phyloP scores from a whole-genome alignment of 306 rosid species.

The Glycine latifolia region DNA sequence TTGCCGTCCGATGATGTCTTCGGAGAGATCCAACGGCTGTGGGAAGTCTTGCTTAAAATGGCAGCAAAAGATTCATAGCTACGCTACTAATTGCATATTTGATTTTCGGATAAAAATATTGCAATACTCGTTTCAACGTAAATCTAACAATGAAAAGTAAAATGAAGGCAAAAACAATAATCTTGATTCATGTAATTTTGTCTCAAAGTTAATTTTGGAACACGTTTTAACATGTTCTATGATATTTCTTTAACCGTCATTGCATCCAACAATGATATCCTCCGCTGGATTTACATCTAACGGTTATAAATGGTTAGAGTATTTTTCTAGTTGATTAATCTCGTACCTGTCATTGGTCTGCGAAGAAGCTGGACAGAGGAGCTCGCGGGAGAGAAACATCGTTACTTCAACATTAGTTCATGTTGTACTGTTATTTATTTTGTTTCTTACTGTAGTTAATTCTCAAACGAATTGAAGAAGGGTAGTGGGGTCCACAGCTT shows the following conservation, averaged over 20 bases:
- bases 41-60: conserved; percentile 64
- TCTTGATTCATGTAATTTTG: no score
- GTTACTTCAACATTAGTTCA: background rate
- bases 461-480: background rate
- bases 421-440: background rate
- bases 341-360: no score
- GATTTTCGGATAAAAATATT: no score
- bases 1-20: conserved; percentile 81
- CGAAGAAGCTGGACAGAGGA: background rate
- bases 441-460: conserved; percentile 11
- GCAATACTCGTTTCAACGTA: no score
- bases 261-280: background rate
- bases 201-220: no score
- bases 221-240: no score
- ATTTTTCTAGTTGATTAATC: no score
- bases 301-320: background rate
- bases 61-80: background rate
- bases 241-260: background rate
- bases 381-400: background rate
- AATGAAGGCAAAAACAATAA: no score
- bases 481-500: conserved; percentile 5
- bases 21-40: conserved; percentile 85
- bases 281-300: background rate
- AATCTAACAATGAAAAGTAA: no score
- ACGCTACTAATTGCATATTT: background rate